Conservation (phyloP, 371 early-diverging fungal species). For the Mucor mucedo region DNA sequence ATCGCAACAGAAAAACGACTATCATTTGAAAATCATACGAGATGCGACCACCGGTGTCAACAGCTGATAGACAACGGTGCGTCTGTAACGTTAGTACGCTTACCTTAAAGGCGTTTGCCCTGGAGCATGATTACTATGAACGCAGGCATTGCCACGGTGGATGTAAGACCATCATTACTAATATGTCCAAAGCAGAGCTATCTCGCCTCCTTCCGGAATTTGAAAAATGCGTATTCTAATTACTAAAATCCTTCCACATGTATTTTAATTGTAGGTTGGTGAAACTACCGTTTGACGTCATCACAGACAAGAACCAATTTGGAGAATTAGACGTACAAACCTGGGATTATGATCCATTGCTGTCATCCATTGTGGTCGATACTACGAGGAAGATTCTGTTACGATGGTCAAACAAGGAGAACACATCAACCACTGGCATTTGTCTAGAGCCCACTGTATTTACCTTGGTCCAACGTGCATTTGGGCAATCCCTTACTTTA, state of each 20-base stretch:
- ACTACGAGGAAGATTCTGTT: slow-evolving; percentile 16
- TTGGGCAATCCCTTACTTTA: slow-evolving; percentile 35
- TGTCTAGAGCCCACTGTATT: slow-evolving; percentile 35
- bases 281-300: slow-evolving; percentile 23
- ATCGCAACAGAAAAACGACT: too few relatives aligned
- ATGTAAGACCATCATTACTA: too few relatives aligned
- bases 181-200: too few relatives aligned
- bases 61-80: too few relatives aligned
- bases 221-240: slow-evolving; percentile 22
- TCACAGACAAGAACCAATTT: slow-evolving; percentile 25
- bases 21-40: too few relatives aligned
- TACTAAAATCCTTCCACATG: slow-evolving; percentile 13
- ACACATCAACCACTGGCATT: slow-evolving; percentile 18
- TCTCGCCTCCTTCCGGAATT: too few relatives aligned
- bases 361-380: slow-evolving; percentile 23
- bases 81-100: too few relatives aligned
- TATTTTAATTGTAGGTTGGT: slow-evolving; percentile 17
- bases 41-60: too few relatives aligned
- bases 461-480: slow-evolving; percentile 34
- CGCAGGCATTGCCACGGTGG: too few relatives aligned
- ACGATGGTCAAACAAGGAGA: slow-evolving; percentile 27
- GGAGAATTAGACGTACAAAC: slow-evolving; percentile 34
- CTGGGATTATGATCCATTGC: slow-evolving; percentile 31
- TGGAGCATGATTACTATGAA: too few relatives aligned
- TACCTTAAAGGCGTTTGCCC: too few relatives aligned